phyloP scores from a whole-genome alignment of 2,329 filamentous ascomycete species.

The Helotiales sp. region DNA sequence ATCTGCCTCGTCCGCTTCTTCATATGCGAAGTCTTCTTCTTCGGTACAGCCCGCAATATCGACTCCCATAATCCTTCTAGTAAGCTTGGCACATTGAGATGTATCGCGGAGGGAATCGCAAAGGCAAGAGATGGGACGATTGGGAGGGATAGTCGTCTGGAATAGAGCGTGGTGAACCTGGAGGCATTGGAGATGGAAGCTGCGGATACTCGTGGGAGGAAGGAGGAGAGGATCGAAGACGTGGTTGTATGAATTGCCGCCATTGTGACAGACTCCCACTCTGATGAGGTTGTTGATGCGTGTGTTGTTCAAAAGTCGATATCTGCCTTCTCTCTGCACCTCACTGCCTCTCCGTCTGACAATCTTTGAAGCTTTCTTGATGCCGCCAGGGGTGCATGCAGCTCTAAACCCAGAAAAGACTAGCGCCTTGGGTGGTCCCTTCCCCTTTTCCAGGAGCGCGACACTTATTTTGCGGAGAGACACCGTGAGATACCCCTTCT shows the following conservation, averaged over 20 bases:
- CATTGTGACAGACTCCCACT: slow-evolving; percentile 46
- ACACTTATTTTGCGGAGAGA: slow-evolving; percentile 38
- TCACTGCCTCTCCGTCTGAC: not conserved
- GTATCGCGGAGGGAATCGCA: slow-evolving; percentile 63
- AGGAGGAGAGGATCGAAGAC: slow-evolving; percentile 50
- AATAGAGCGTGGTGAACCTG: slow-evolving; percentile 51
- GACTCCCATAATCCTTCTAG: slow-evolving; percentile 90
- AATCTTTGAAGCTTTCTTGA: slow-evolving; percentile 35
- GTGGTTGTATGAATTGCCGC: slow-evolving; percentile 50
- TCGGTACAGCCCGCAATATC: slow-evolving; percentile 88
- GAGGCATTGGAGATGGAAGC: slow-evolving; percentile 49
- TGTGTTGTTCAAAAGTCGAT: not conserved
- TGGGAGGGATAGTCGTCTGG: slow-evolving; percentile 52
- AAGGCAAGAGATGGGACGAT: slow-evolving; percentile 60
- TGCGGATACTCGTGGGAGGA: slow-evolving; percentile 61
- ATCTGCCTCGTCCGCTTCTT: slow-evolving; percentile 93
- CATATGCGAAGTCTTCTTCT: slow-evolving; percentile 98
- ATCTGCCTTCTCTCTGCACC: slow-evolving; percentile 4
- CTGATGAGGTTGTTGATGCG: not conserved
- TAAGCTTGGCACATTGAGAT: slow-evolving; percentile 67
- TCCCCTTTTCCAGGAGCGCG: slow-evolving; percentile 35
- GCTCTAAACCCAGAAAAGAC: slow-evolving; percentile 23
- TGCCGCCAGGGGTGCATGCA: slow-evolving; percentile 13
- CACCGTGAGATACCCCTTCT: slow-evolving; percentile 28
- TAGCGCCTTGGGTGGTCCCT: slow-evolving; percentile 21